These are phyloP conservation scores for Pontederia crassipes DNA, from an alignment of 176 grass and related monocot species.

Conservation along the genomic window DNA sequence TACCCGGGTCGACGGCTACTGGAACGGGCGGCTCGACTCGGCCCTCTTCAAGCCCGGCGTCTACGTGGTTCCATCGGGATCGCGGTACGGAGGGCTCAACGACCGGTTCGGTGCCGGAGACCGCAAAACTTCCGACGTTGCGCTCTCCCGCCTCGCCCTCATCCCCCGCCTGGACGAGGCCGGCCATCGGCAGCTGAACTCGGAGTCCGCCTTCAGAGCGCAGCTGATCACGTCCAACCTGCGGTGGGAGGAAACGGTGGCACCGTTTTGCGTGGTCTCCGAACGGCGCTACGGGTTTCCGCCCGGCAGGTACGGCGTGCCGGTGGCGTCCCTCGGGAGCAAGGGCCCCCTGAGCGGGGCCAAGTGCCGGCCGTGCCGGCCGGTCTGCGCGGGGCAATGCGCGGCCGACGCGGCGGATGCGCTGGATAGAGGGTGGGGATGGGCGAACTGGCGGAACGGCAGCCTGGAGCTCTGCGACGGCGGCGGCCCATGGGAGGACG, in stretches of 20 bases:
- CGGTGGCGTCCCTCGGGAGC: slow-evolving; percentile 57
- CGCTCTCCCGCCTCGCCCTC: slow-evolving; percentile 48
- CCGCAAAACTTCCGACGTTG: slow-evolving; percentile 17
- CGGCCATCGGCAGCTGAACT: slow-evolving; percentile 45
- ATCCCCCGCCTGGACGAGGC: slow-evolving; percentile 30
- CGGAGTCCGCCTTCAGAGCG: slow-evolving; percentile 55
- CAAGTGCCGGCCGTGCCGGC: slow-evolving; percentile 62
- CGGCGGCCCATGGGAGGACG: slow-evolving; percentile 29
- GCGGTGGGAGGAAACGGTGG: neutral
- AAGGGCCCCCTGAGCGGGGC: slow-evolving; percentile 58
- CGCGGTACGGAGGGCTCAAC: slow-evolving; percentile 59
- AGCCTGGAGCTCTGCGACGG: slow-evolving; percentile 54
- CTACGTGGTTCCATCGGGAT: slow-evolving; percentile 63
- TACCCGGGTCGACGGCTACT: slow-evolving; percentile 71
- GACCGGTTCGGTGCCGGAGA: slow-evolving; percentile 54
- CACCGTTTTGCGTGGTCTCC: slow-evolving; percentile 65
- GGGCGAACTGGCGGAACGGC: slow-evolving; percentile 45
- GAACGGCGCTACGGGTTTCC: slow-evolving; percentile 58
- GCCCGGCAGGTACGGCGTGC: slow-evolving; percentile 32
- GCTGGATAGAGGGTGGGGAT: slow-evolving; percentile 34
- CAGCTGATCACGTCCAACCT: slow-evolving; percentile 31
- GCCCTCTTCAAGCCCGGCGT: neutral
- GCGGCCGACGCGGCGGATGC: neutral
- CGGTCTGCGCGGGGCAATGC: slow-evolving; percentile 28
- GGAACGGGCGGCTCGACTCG: slow-evolving; percentile 29